A percentile compares a stretch with the other conserved stretches of the same genome.
Conservation (phyloP, 202 grass and related monocot genomes). For the Digitaria exilis region DNA sequence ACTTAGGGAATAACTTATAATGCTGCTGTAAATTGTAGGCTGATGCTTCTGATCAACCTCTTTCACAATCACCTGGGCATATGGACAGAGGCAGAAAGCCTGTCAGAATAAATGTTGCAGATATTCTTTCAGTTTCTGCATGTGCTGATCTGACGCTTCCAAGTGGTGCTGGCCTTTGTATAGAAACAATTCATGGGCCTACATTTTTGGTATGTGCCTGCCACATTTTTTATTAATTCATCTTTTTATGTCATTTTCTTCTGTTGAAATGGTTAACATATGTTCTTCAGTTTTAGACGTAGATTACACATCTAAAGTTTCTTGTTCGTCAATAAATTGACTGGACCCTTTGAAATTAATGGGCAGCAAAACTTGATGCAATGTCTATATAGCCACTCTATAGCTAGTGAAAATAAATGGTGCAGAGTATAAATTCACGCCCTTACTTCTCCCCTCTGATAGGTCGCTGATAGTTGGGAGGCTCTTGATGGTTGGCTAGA, state of each 20-base stretch:
- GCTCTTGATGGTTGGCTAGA: conserved; percentile 91
- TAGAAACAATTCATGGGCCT: conserved; percentile 78
- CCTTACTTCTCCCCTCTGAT: background rate
- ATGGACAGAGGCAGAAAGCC: conserved; percentile 55
- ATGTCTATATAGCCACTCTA: background rate
- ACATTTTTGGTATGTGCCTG: conserved; percentile 69
- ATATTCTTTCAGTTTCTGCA: conserved; percentile 81
- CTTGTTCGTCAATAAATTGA: background rate
- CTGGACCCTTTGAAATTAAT: background rate
- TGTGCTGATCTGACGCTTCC: conserved; percentile 90
- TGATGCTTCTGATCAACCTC: conserved; percentile 51
- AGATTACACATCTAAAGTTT: background rate
- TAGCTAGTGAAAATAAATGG: background rate
- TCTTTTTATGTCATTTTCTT: conserved; percentile 18
- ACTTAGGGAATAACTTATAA: background rate
- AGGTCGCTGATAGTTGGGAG: conserved; percentile 98
- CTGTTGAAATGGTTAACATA: conserved; percentile 9
- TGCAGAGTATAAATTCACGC: background rate
- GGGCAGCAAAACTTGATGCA: background rate
- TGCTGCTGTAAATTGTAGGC: conserved; percentile 52
- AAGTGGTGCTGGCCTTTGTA: conserved; percentile 78
- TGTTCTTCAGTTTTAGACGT: conserved; percentile 13
- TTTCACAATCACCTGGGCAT: conserved; percentile 55
- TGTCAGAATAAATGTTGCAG: conserved; percentile 68
- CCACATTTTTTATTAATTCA: conserved; percentile 20